A percentile compares a stretch with the other conserved stretches of the same genome.
Conservation (phyloP, 2,329 filamentous ascomycete species). For the Nannizziopsis barbatae region DNA sequence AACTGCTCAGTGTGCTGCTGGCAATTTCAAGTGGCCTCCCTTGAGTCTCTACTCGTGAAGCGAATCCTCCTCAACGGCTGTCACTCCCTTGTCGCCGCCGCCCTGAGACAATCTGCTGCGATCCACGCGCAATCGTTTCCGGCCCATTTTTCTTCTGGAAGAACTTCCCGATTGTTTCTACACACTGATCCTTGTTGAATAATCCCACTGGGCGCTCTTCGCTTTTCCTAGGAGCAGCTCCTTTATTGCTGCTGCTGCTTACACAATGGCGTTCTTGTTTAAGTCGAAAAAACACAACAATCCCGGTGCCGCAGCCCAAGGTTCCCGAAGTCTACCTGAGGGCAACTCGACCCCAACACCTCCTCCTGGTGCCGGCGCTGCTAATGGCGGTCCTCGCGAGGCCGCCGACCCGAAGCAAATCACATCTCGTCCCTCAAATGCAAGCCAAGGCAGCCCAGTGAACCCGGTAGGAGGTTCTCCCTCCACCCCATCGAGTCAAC, state of each 20-base stretch:
- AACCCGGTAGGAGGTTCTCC: conserved; percentile 54
- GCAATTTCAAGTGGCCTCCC: no score
- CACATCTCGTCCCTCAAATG: conserved; percentile 53
- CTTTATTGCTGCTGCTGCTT: background rate
- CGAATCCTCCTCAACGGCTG: no score
- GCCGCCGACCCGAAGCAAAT: conserved; percentile 38
- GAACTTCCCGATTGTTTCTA: background rate
- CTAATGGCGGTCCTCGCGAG: conserved; percentile 38
- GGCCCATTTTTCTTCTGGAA: no score
- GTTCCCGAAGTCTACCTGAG: conserved; percentile 46
- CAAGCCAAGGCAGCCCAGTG: conserved; percentile 45
- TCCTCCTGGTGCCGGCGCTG: conserved; percentile 32
- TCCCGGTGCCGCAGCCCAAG: conserved; percentile 39
- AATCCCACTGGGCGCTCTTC: background rate
- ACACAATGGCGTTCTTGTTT: conserved; percentile 68
- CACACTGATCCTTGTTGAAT: background rate
- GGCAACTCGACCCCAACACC: conserved; percentile 31
- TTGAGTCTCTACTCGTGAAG: no score
- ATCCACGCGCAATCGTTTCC: no score
- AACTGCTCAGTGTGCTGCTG: no score
- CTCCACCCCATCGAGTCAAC: conserved; percentile 55
- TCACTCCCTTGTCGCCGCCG: no score
- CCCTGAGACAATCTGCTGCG: no score
- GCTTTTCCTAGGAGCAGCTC: background rate
- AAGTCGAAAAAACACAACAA: conserved; percentile 69